Percentiles rank a stretch among this genome's conserved stretches.
Evolutionary conservation across 108 stramenopile genomes (phyloP).

Genomic region (Cylindrotheca closterium): DNA sequence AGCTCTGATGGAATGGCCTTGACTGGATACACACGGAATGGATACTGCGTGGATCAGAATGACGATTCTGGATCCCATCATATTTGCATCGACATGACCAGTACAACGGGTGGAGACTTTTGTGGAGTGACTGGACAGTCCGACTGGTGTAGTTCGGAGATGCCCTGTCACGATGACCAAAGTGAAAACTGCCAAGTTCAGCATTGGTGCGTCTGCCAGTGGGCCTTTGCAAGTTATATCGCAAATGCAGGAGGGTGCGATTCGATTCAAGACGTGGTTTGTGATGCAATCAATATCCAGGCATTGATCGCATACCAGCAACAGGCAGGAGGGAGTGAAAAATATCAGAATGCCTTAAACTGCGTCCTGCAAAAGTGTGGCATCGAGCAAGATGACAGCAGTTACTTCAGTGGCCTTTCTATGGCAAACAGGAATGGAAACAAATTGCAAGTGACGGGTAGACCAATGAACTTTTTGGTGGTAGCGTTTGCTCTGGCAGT

Average conservation of each 20-base stretch:
- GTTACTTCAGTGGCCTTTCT: no score
- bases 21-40: slow-evolving; percentile 53
- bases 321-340: no score
- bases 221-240: slow-evolving; percentile 68
- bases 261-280: slow-evolving; percentile 54
- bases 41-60: slow-evolving; percentile 43
- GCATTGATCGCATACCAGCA: slow-evolving; percentile 50
- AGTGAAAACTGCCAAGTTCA: slow-evolving; percentile 16
- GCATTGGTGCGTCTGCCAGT: slow-evolving; percentile 70
- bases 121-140: slow-evolving; percentile 57
- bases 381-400: no score
- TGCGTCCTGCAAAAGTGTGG: no score
- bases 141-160: slow-evolving; percentile 44
- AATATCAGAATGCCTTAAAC: no score
- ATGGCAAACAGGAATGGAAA: no score
- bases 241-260: slow-evolving; percentile 65
- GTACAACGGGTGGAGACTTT: slow-evolving; percentile 42
- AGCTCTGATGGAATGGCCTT: slow-evolving; percentile 45
- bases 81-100: slow-evolving; percentile 52
- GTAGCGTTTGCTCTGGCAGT: no score
- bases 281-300: slow-evolving; percentile 54
- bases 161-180: slow-evolving; percentile 46
- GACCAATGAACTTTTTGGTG: no score
- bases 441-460: no score
- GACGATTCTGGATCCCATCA: slow-evolving; percentile 59